Conservation (phyloP, 805 yeast species). For the Yarrowia bubula region DNA sequence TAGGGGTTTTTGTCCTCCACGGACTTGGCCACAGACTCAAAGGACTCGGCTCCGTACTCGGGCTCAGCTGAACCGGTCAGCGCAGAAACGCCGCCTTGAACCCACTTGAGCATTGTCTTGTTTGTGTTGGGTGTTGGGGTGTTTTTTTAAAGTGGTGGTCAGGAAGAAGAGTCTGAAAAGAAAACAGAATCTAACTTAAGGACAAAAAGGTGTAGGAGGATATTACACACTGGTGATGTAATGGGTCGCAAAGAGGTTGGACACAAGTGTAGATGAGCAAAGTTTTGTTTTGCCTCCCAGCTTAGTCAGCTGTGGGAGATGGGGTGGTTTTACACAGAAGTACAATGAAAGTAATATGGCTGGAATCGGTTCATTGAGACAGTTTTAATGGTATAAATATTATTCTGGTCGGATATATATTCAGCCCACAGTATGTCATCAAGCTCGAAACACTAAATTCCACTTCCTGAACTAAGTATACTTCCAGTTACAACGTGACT, state of each 20-base stretch:
- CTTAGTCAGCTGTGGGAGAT: background rate
- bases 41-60: slow-evolving; percentile 89
- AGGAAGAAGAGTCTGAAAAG: too few species aligned
- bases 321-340: background rate
- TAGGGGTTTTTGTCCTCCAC: slow-evolving; percentile 58
- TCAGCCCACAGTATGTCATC: too few species aligned
- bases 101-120: slow-evolving; percentile 67
- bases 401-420: too few species aligned
- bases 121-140: background rate
- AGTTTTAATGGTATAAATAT: too few species aligned
- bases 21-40: slow-evolving; percentile 72
- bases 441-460: too few species aligned
- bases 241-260: too few species aligned
- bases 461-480: too few species aligned
- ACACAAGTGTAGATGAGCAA: background rate
- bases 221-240: background rate
- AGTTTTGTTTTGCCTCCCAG: slow-evolving; percentile 15
- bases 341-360: background rate
- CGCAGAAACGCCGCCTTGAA: slow-evolving; percentile 58
- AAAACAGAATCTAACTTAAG: too few species aligned
- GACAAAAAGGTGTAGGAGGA: too few species aligned
- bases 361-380: background rate
- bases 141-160: background rate
- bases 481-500: too few species aligned
- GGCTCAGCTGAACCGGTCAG: slow-evolving; percentile 98